A percentile compares a stretch with the other conserved stretches of the same genome.
These are phyloP conservation scores for Akanthomyces muscarius DNA, from an alignment of 2,329 filamentous ascomycete species.

Conservation along the genomic window DNA sequence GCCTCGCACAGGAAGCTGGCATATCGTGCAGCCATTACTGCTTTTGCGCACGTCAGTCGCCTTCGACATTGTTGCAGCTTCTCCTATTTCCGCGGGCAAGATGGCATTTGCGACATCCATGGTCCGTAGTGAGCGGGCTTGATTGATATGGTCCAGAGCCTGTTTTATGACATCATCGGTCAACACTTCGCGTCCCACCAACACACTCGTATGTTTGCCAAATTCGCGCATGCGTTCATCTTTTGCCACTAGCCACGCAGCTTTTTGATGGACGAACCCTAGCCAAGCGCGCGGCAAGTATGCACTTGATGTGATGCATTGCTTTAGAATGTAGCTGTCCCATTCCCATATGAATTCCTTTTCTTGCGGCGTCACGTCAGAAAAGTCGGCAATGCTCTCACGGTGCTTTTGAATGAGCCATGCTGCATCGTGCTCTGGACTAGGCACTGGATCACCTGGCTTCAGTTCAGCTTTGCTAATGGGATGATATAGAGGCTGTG, in stretches of 20 bases:
- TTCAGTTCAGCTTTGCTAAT: conserved; percentile 51
- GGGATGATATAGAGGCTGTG: conserved; percentile 53
- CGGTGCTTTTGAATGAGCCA: conserved; percentile 59
- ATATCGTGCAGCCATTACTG: conserved; percentile 44
- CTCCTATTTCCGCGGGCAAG: background rate
- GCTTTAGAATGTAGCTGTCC: conserved; percentile 51
- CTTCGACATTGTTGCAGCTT: conserved; percentile 23
- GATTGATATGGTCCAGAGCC: conserved; percentile 41
- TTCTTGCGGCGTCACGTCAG: conserved; percentile 50
- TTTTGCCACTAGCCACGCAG: conserved; percentile 47
- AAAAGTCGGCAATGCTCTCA: conserved; percentile 54
- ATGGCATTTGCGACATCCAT: conserved; percentile 23
- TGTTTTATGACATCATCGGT: conserved; percentile 41
- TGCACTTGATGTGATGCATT: conserved; percentile 47
- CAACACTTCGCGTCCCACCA: conserved; percentile 47
- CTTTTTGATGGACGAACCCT: conserved; percentile 48
- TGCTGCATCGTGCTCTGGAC: conserved; percentile 41
- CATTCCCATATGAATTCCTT: conserved; percentile 57
- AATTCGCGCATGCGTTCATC: conserved; percentile 50
- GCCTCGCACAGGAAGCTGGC: conserved; percentile 45
- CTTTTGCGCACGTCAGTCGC: conserved; percentile 39
- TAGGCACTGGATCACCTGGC: conserved; percentile 45
- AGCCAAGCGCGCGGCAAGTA: conserved; percentile 51
- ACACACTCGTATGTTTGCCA: conserved; percentile 49
- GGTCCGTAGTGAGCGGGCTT: conserved; percentile 25